Conservation (phyloP, 257 asterid species). For the Scutellaria minor region DNA sequence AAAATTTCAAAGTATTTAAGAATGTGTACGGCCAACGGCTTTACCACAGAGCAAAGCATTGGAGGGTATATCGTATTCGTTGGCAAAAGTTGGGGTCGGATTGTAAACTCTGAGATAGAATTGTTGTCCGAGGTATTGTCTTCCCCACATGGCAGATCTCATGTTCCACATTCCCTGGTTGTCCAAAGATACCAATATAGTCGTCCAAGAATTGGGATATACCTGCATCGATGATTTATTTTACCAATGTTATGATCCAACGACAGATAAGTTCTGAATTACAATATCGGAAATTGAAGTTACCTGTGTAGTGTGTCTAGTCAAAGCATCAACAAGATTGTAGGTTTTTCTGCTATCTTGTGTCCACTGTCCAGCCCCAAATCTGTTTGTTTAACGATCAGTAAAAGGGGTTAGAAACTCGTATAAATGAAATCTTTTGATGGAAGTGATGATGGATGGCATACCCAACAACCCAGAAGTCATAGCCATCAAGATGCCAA, state of each 20-base stretch:
- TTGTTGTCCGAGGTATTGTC: constrained; percentile 92
- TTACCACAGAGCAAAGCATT: constrained; percentile 87
- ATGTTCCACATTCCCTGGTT: constrained; percentile 99
- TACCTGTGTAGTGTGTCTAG: constrained; percentile 96
- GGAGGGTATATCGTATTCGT: constrained; percentile 72
- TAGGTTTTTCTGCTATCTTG: constrained; percentile 59
- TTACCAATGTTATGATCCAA: neutral
- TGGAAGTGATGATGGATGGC: neutral
- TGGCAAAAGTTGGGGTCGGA: constrained; percentile 56
- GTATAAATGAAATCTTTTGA: neutral
- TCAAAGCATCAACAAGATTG: constrained; percentile 85
- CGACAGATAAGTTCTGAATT: neutral
- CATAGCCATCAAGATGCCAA: constrained; percentile 97
- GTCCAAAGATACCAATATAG: constrained; percentile 82
- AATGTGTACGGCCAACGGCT: constrained; percentile 63
- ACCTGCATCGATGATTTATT: constrained; percentile 53
- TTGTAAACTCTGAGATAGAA: constrained; percentile 78
- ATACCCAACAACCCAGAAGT: constrained; percentile 97
- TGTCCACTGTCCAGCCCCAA: constrained; percentile 83
- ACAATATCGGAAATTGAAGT: neutral
- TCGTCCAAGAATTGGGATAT: constrained; percentile 87
- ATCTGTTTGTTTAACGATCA: constrained; percentile 46
- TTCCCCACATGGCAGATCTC: constrained; percentile 93
- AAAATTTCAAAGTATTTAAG: constrained; percentile 35
- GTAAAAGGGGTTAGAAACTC: constrained; percentile 29